A percentile compares a stretch with the other conserved stretches of the same genome.
Evolutionary conservation across 148 eudicot genomes (phyloP).

Genomic region (Amaranthus cruentus): DNA sequence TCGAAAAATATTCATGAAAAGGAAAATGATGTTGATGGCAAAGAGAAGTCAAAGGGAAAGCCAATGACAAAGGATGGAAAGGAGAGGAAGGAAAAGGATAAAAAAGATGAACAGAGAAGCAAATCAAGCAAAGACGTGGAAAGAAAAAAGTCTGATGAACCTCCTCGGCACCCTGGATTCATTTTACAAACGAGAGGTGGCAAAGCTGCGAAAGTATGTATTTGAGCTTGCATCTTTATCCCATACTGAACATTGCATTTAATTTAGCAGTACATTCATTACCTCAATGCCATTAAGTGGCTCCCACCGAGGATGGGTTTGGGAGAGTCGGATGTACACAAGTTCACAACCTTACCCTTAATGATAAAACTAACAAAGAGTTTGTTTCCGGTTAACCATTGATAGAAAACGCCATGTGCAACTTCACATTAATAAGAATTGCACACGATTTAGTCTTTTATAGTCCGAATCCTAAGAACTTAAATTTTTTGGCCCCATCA

Average conservation of each 20-base stretch:
- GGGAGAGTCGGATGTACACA: too few relatives aligned
- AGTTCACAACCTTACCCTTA: too few relatives aligned
- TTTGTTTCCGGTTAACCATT: too few relatives aligned
- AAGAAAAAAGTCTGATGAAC: conserved; percentile 68
- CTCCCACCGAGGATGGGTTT: too few relatives aligned
- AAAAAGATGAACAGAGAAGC: conserved; percentile 48
- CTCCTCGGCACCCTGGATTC: conserved; percentile 81
- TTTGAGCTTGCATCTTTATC: neutral
- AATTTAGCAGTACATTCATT: conserved; percentile 1
- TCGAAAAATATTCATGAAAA: conserved; percentile 33
- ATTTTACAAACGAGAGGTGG: conserved; percentile 62
- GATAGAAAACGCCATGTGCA: too few relatives aligned
- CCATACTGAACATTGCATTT: neutral
- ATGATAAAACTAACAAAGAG: too few relatives aligned
- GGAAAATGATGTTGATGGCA: conserved; percentile 30
- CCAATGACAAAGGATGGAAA: conserved; percentile 43
- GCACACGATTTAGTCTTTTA: too few relatives aligned
- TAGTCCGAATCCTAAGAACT: too few relatives aligned
- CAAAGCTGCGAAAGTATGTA: conserved; percentile 55
- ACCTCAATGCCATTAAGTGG: too few relatives aligned
- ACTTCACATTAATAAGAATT: too few relatives aligned
- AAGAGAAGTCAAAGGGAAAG: conserved; percentile 46
- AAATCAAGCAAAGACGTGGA: conserved; percentile 50
- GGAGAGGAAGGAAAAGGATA: conserved; percentile 55
- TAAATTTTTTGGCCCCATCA: too few relatives aligned